phyloP scores from a whole-genome alignment of 2,329 filamentous ascomycete genomes.

The Cercospora zeina region DNA sequence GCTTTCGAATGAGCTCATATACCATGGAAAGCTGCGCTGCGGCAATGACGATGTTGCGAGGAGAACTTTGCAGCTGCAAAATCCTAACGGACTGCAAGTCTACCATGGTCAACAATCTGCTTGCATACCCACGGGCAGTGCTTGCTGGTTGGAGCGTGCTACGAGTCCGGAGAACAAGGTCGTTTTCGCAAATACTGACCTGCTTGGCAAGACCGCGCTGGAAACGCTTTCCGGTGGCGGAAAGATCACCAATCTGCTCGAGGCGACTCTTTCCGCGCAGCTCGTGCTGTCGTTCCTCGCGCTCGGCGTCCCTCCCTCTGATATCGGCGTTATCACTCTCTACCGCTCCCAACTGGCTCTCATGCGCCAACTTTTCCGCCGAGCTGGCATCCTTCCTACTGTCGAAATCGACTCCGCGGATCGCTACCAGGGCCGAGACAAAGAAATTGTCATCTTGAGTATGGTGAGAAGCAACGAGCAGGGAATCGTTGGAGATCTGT shows the following conservation, averaged over 20 bases:
- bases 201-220: constrained; percentile 61
- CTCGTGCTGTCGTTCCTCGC: constrained; percentile 77
- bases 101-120: constrained; percentile 36
- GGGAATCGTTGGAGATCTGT: constrained; percentile 80
- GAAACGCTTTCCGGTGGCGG: constrained; percentile 65
- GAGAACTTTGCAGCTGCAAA: constrained; percentile 67
- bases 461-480: constrained; percentile 85
- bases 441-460: constrained; percentile 84
- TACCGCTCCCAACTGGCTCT: constrained; percentile 90
- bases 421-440: constrained; percentile 94
- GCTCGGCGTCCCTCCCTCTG: constrained; percentile 69
- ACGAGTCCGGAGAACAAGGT: constrained; percentile 71
- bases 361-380: constrained; percentile 67
- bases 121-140: constrained; percentile 8
- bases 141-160: constrained; percentile 76
- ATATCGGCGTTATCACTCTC: constrained; percentile 94
- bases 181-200: constrained; percentile 86
- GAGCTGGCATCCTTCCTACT: constrained; percentile 47
- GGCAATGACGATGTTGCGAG: constrained; percentile 74
- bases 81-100: constrained; percentile 37
- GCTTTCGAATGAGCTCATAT: constrained; percentile 89
- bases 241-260: constrained; percentile 83
- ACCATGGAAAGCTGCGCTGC: constrained; percentile 85
- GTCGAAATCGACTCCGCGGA: constrained; percentile 97
- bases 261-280: constrained; percentile 74